These are phyloP conservation scores for Irpex lacteus DNA, from an alignment of 1,284 basidiomycete genomes.

Conservation along the genomic window DNA sequence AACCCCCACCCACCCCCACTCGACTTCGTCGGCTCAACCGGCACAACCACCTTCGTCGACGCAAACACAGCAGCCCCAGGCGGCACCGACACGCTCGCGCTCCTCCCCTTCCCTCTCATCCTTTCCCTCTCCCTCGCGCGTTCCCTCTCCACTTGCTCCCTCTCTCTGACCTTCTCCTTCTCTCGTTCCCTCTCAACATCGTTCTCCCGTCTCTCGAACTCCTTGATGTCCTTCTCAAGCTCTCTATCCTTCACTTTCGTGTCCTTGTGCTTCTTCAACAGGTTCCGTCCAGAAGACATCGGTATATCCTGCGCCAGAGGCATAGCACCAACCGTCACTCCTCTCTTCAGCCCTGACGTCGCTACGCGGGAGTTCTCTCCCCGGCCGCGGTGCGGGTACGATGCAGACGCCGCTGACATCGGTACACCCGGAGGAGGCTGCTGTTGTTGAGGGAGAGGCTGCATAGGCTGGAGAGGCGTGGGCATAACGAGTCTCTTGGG, in stretches of 20 bases:
- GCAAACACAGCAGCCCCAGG: constrained; percentile 8
- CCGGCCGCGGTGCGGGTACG: neutral
- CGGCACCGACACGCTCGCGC: neutral
- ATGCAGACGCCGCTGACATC: neutral
- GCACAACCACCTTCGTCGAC: constrained; percentile 5
- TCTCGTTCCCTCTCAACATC: constrained; percentile 9
- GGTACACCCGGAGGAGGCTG: neutral
- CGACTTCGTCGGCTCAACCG: neutral
- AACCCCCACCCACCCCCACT: constrained; percentile 4
- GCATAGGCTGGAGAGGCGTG: constrained; percentile 40
- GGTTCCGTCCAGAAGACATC: constrained; percentile 11
- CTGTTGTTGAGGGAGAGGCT: constrained; percentile 12
- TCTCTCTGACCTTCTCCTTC: constrained; percentile 21
- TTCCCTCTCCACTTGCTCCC: constrained; percentile 5
- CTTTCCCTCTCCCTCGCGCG: constrained; percentile 3
- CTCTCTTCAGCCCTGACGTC: constrained; percentile 1
- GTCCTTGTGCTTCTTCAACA: constrained; percentile 12
- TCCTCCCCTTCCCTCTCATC: neutral
- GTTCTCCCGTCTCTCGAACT: constrained; percentile 3
- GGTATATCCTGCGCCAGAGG: constrained; percentile 17
- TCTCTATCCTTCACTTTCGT: constrained; percentile 4
- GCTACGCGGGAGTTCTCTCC: neutral
- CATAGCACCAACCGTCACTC: constrained; percentile 2
- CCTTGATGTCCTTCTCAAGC: constrained; percentile 2
- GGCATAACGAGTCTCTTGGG: constrained; percentile 70